phyloP scores from a whole-genome alignment of 495 filamentous ascomycete species.

The Podospora comata region DNA sequence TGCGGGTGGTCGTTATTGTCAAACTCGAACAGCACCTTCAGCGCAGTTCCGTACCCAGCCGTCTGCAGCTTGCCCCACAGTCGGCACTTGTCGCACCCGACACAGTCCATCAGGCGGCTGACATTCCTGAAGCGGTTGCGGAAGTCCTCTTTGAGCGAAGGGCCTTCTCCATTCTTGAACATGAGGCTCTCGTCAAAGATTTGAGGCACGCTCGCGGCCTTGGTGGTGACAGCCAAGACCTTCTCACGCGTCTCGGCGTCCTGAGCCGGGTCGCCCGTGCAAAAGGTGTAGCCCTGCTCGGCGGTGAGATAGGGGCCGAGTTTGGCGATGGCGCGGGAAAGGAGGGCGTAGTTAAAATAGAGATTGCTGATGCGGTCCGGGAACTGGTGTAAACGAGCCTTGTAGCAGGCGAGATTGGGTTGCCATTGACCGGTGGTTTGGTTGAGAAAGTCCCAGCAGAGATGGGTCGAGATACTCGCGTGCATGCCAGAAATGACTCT shows the following conservation, averaged over 20 bases:
- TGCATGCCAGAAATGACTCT: constrained; percentile 96
- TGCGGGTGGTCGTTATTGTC: constrained; percentile 68
- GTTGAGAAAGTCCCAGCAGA: constrained; percentile 96
- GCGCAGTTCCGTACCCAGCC: constrained; percentile 86
- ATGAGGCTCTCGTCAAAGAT: constrained; percentile 95
- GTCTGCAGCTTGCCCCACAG: constrained; percentile 99
- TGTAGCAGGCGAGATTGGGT: constrained; percentile 89
- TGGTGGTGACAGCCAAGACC: constrained; percentile 67
- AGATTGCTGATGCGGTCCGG: constrained; percentile 94
- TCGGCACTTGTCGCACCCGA: constrained; percentile 97
- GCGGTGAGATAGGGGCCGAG: constrained; percentile 73
- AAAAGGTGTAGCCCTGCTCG: constrained; percentile 71
- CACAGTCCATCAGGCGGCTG: constrained; percentile 94
- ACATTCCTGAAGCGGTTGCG: constrained; percentile 96
- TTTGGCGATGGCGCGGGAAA: constrained; percentile 86
- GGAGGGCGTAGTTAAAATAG: constrained; percentile 96
- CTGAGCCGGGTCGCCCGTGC: constrained; percentile 76
- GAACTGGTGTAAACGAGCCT: constrained; percentile 71
- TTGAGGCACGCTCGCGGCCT: constrained; percentile 60
- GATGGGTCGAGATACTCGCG: constrained; percentile 89
- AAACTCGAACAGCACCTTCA: constrained; percentile 95
- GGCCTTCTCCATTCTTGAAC: constrained; percentile 73
- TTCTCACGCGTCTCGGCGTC: constrained; percentile 76
- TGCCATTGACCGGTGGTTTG: constrained; percentile 92
- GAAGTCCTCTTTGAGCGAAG: constrained; percentile 92